Evolutionary conservation across 768 basidiomycete species (phyloP).

Genomic region (Xerocomus potaroensis): DNA sequence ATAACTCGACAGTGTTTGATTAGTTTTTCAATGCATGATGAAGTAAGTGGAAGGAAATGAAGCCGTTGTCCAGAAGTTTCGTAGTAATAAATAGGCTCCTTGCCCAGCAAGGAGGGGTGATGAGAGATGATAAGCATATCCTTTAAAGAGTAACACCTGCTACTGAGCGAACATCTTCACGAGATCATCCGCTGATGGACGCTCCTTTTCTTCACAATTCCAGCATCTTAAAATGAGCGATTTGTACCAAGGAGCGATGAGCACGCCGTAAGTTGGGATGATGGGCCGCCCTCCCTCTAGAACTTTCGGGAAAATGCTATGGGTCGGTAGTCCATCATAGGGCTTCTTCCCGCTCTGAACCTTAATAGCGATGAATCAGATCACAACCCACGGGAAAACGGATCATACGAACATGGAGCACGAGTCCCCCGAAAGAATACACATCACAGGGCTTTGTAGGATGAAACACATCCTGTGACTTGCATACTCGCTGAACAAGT

Average conservation of each 20-base stretch:
- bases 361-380: conserved; percentile 14
- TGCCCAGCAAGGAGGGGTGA: no score
- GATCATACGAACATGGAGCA: conserved; percentile 21
- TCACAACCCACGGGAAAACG: not conserved
- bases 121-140: no score
- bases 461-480: not conserved
- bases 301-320: not conserved
- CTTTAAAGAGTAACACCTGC: not conserved
- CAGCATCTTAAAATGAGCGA: conserved; percentile 16
- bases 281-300: conserved; percentile 9
- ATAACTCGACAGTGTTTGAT: no score
- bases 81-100: no score
- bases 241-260: conserved; percentile 1
- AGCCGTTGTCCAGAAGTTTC: no score
- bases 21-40: no score
- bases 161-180: not conserved
- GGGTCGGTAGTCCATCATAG: conserved; percentile 1
- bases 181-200: conserved; percentile 15
- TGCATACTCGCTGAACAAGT: conserved; percentile 7
- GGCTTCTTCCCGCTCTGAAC: conserved; percentile 20
- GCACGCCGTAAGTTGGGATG: conserved; percentile 4
- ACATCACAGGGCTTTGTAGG: conserved; percentile 23
- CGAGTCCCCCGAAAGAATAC: conserved; percentile 36
- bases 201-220: conserved; percentile 11
- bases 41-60: no score